Percentiles rank a stretch among this genome's conserved stretches.
phyloP scores from a whole-genome alignment of 371 early-diverging fungal species.

The Circinella umbellata region DNA sequence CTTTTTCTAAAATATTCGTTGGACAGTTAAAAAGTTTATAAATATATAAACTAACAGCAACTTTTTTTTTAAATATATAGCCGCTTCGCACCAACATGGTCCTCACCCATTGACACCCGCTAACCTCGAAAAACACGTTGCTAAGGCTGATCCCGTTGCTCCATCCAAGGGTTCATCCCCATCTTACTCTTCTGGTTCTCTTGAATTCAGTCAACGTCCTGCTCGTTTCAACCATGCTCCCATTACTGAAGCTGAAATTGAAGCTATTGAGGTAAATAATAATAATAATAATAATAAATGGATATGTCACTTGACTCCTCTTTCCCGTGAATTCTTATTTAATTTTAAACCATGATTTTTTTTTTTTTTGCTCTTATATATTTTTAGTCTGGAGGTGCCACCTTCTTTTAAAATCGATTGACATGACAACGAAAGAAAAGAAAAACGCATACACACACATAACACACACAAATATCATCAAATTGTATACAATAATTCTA shows the following conservation, averaged over 20 bases:
- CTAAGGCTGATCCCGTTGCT: conserved; percentile 31
- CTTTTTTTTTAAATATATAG: conserved; percentile 16
- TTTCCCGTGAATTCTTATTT: background rate
- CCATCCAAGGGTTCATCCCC: conserved; percentile 16
- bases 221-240: conserved; percentile 42
- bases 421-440: background rate
- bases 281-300: no score
- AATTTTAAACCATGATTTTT: background rate
- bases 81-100: conserved; percentile 42
- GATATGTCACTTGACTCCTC: no score
- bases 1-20: background rate
- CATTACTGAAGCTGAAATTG: conserved; percentile 52
- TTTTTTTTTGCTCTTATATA: no score
- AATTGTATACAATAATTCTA: no score
- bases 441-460: background rate
- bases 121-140: conserved; percentile 52
- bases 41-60: background rate
- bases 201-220: conserved; percentile 47
- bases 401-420: conserved; percentile 4
- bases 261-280: conserved; percentile 47
- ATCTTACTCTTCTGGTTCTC: conserved; percentile 11
- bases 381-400: conserved; percentile 47
- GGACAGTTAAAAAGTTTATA: background rate
- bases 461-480: no score
- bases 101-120: conserved; percentile 55